Evolutionary conservation across 192 early-diverging fungal genomes (phyloP), one percentile per base, ranked within the genome.

Genomic region (Mortierella hygrophila): DNA sequence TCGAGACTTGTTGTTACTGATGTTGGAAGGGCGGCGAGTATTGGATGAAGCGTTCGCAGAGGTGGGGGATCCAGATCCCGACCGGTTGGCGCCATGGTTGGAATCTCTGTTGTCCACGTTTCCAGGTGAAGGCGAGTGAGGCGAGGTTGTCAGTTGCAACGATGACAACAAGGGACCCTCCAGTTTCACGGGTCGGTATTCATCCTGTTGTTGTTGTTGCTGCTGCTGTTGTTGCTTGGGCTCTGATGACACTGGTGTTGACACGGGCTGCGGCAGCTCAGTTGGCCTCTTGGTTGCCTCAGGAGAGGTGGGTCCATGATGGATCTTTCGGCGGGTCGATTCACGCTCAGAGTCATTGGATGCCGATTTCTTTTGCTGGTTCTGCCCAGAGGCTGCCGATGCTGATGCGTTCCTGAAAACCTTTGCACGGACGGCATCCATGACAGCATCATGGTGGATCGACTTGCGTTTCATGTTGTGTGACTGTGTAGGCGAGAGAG

Each of bases 351-450:
- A 47, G 9, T 68, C 84, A 42, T 46, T 18, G 41, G 52, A 70
- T 54, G 41, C 40, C 1, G 54, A 60, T 49, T 81, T 86, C 35
- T 78, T 86, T 37, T 76, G 74, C 21, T 84, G 82, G 10, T 84
- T 32, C 11, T 65, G 60, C 32, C 60, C 60, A 65, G 60, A 65
- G 29, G 60, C 60, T 13, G 75, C 44, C 60, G 81, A n/a, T 71
- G 76, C 52, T 75, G 80, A 9, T 18, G 84, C 85, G 65, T 90
- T 90, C 38, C 82, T 47, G 60, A 83, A 72, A 0, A 90, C 89
- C 60, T 90, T 90, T 23, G 82, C 79, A 23, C 89, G 79, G 26
- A 90, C 75, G 7, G 89, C 89, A 46, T 90, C 89, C 89, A 90
- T 90, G 46, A 90, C 81, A 29, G 86, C 86, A 60, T 90, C 89